Conservation (phyloP, 306 rosid species). For the Rosa rugosa region DNA sequence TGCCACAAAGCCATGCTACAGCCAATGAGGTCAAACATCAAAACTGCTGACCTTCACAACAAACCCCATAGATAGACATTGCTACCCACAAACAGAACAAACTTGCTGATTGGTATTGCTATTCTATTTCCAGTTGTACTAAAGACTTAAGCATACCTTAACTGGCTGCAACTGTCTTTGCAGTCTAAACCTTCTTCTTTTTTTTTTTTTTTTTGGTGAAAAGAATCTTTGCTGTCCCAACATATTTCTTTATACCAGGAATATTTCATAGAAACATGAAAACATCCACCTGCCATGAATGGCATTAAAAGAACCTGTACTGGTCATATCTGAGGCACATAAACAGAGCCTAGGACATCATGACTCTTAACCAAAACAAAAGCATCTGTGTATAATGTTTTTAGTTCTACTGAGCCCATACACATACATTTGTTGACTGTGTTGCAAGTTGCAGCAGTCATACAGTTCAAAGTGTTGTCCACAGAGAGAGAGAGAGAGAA, state of each 20-base stretch:
- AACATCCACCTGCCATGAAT: neutral
- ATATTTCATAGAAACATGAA: neutral
- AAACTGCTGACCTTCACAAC: neutral
- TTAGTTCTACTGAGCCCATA: neutral
- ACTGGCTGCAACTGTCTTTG: neutral
- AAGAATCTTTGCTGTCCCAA: neutral
- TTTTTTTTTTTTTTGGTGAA: neutral
- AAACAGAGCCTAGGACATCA: neutral
- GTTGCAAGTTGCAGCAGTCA: neutral
- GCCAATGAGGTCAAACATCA: neutral
- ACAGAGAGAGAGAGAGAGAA: neutral
- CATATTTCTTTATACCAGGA: neutral
- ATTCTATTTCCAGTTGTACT: neutral
- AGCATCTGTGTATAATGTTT: neutral
- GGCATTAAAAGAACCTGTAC: neutral
- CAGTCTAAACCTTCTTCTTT: neutral
- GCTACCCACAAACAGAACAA: neutral
- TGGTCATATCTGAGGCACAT: neutral
- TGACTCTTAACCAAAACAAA: neutral
- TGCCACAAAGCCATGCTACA: neutral
- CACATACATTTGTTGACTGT: neutral
- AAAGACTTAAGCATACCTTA: neutral
- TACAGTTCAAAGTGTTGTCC: neutral
- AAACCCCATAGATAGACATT: neutral
- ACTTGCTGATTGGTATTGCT: neutral